Percentiles rank a stretch among this genome's conserved stretches.
phyloP scores from a whole-genome alignment of 2,329 filamentous ascomycete species.

The Incumbomyces lentus region DNA sequence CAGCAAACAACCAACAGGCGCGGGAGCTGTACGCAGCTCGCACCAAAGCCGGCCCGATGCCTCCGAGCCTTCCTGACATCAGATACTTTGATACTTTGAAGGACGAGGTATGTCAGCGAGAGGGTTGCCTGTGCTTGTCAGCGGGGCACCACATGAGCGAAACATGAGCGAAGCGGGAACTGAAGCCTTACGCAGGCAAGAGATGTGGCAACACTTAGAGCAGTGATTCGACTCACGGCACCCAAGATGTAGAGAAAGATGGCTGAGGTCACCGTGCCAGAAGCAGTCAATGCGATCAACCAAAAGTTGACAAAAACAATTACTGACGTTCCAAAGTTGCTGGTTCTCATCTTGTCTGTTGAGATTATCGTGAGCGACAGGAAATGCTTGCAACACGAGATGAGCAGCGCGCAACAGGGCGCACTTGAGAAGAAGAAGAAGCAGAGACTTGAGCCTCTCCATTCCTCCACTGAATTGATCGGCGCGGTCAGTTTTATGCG shows the following conservation, averaged over 20 bases:
- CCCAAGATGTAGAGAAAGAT: conserved; percentile 3
- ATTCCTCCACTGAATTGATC: neutral
- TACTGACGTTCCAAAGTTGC: neutral
- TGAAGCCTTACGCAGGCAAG: conserved; percentile 27
- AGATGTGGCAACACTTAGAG: conserved; percentile 27
- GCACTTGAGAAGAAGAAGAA: neutral
- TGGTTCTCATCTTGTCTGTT: neutral
- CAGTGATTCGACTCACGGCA: conserved; percentile 23
- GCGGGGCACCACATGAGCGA: neutral
- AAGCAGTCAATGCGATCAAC: neutral
- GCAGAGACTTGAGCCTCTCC: neutral
- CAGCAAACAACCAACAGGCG: conserved; percentile 28
- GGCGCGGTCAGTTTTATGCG: neutral
- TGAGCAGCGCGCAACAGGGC: neutral
- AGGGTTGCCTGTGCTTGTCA: conserved; percentile 15
- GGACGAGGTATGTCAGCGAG: conserved; percentile 24
- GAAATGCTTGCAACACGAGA: neutral
- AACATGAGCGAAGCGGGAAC: conserved; percentile 5
- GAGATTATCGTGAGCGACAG: neutral
- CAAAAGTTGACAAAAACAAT: conserved; percentile 1
- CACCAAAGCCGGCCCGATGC: conserved; percentile 20
- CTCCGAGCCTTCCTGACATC: conserved; percentile 23
- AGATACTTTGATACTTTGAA: conserved; percentile 28
- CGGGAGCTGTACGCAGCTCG: conserved; percentile 27
- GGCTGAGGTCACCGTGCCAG: neutral